These are phyloP conservation scores for Carex kokanica DNA, from an alignment of 176 grass and related monocot species.

Conservation along the genomic window DNA sequence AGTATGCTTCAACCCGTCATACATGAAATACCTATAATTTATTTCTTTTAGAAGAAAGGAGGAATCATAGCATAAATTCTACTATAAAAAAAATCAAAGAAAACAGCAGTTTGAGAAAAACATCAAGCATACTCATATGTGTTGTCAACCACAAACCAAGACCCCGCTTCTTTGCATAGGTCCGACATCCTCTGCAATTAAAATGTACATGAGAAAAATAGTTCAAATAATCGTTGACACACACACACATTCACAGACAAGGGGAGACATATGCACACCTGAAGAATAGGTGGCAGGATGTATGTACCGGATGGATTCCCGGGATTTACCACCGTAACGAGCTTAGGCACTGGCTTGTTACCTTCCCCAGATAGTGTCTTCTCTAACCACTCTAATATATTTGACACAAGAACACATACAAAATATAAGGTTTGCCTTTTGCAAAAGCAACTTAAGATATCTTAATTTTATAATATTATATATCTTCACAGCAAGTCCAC, in stretches of 20 bases:
- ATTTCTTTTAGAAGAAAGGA: not conserved
- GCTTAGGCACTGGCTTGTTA: constrained; percentile 61
- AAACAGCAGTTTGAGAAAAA: not conserved
- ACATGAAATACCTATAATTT: constrained; percentile 90
- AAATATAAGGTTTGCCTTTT: constrained; percentile 20
- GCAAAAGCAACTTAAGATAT: not conserved
- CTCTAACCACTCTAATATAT: constrained; percentile 73
- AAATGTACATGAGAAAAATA: constrained; percentile 19
- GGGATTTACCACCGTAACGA: constrained; percentile 98
- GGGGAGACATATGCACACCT: not conserved
- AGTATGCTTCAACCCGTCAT: constrained; percentile 84
- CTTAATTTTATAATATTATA: not conserved
- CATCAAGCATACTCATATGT: constrained; percentile 88
- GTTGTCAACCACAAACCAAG: constrained; percentile 94
- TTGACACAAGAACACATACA: constrained; percentile 31
- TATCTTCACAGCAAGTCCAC: not conserved
- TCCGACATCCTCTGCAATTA: constrained; percentile 86
- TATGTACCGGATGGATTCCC: constrained; percentile 89
- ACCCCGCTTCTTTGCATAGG: constrained; percentile 68
- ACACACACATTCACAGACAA: not conserved
- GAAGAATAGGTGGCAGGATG: constrained; percentile 54
- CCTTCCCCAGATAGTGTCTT: constrained; percentile 49
- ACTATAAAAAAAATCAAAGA: constrained; percentile 7
- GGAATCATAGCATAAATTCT: not conserved
- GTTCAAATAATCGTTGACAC: constrained; percentile 19